Evolutionary conservation across 371 early-diverging fungal species (phyloP).

Genomic region (Actinomortierella ambigua): DNA sequence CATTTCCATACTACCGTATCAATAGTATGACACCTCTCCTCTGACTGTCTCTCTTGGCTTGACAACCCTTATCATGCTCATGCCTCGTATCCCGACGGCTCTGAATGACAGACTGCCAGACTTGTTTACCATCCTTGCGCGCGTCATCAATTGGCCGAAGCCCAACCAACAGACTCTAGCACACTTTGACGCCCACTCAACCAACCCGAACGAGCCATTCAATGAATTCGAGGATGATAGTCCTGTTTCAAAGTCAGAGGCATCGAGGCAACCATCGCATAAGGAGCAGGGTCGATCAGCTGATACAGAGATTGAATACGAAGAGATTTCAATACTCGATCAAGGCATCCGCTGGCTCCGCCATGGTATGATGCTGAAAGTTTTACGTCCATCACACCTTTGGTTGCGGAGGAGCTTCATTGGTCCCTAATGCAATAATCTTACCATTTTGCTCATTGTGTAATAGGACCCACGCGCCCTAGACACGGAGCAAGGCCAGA

Average conservation of each 20-base stretch:
- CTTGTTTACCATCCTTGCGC: constrained; percentile 61
- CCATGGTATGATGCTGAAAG: constrained; percentile 15
- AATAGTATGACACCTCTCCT: constrained; percentile 67
- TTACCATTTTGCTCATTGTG: background rate
- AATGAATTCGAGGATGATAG: constrained; percentile 37
- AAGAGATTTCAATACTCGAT: constrained; percentile 27
- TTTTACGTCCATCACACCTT: too few species aligned
- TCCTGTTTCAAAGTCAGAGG: background rate
- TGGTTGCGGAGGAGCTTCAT: too few species aligned
- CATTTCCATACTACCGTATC: background rate
- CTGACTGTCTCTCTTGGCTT: constrained; percentile 64
- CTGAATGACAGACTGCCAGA: constrained; percentile 61
- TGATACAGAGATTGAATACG: constrained; percentile 14
- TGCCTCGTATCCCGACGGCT: constrained; percentile 68
- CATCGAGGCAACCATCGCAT: background rate
- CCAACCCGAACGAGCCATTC: constrained; percentile 28
- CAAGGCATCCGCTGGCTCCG: constrained; percentile 38
- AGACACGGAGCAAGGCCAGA: constrained; percentile 45
- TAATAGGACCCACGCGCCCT: constrained; percentile 31
- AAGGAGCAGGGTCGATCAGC: too few species aligned
- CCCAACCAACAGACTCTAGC: constrained; percentile 55
- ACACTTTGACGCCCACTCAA: constrained; percentile 8
- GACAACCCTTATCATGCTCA: constrained; percentile 67
- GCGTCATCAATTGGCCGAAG: constrained; percentile 70
- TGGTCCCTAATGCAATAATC: too few species aligned